Evolutionary conservation across 163 green algal species (phyloP), one percentile per base, ranked within the genome.

Genomic region (Trebouxiophyceae sp.): DNA sequence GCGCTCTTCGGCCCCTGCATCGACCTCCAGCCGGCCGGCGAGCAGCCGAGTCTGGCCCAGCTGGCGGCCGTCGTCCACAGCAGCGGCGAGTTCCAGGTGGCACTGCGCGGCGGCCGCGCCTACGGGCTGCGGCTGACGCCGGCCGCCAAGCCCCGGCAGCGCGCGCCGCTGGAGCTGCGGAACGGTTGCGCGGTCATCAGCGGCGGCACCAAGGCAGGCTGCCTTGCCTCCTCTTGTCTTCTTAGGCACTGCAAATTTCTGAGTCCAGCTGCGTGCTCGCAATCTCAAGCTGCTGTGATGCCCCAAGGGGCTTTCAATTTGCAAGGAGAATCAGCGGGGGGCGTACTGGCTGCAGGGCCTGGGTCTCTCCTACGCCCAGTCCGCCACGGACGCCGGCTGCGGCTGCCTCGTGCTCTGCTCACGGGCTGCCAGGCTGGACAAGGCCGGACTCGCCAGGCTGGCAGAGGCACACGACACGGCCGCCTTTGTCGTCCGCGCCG

Each of bases 391-490:
- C 7, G 22, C 16, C 20, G 68, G 60, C 19, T 63, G 65, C 44
- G 5, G 26, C 3, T 39, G 32, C 34, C 33, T 83, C 24, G 61
- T 83, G 28, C 47, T 83, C 16, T 73, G 57, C 3, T 74, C 68
- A 0, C 60, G 68, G 1, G 33, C 27, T 8, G 39, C 33, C 3
- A 4, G 32, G 16, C 24, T 80, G 30, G 3, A 26, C 1, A 2
- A 8, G 1, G 5, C 44, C 8, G 28, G 56, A 5, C 58, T 75
- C 8, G 39, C n/a, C 26, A n/a, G 23, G 0, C 34, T 76, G 7
- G 45, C 63, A 16, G 12, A 20, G 2, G 1, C 39, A 50, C 12
- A 22, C 6, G 69, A 44, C 24, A 31, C 32, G 24, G 58, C 58
- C 8, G 59, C 67, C 1, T 72, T 63, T 44, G 39, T 60, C 2